Evolutionary conservation across 192 early-diverging fungal genomes (phyloP), one percentile per base, ranked within the genome.

Genomic region (Physocladia obscura): DNA sequence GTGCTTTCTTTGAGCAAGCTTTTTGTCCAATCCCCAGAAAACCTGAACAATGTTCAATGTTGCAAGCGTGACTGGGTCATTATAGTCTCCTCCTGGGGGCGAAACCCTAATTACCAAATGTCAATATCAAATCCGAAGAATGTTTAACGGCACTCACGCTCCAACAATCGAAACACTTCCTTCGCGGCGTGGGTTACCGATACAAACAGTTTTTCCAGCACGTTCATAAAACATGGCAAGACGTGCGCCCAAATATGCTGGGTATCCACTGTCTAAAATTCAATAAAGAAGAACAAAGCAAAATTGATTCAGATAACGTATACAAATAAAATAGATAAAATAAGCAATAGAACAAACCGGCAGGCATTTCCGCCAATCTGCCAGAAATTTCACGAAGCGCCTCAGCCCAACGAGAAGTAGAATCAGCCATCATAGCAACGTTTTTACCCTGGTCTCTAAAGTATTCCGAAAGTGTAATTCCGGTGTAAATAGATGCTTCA

Each of bases 1-100:
- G 83, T 99, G 97, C 86, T 99, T 99, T 74, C 97, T 90, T 80
- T 99, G 97, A 4, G 97, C 97, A 37, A 99, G 84, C 84, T 99
- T 99, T 88, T 99, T 99, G 84, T 99, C 97, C 64, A 99, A 78
- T 76, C 96, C 97, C 97, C 97, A 99, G 88, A 99, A 99, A 52
- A 99, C 97, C 78, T 99, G 97, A 2, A 99, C 97, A 82, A 99
- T 99, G 82, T 95, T 87, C 54, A 99, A 84, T 1, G 97, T 99
- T 15, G 97, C 90, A 26, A 92, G 81, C 19, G 97, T 99, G 24
- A 99, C 97, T 30, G 97, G 96, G 82, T 99, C 97, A 51, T 97
- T 95, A 78, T 97, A 98, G 79, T 99, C 97, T 84, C 97, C 97
- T 73, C 97, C 97, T 8, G 97, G 96, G 40, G 97, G 97, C 1